A percentile compares a stretch with the other conserved stretches of the same genome.
phyloP scores from a whole-genome alignment of 331 rosid species.

The Saraca asoca region DNA sequence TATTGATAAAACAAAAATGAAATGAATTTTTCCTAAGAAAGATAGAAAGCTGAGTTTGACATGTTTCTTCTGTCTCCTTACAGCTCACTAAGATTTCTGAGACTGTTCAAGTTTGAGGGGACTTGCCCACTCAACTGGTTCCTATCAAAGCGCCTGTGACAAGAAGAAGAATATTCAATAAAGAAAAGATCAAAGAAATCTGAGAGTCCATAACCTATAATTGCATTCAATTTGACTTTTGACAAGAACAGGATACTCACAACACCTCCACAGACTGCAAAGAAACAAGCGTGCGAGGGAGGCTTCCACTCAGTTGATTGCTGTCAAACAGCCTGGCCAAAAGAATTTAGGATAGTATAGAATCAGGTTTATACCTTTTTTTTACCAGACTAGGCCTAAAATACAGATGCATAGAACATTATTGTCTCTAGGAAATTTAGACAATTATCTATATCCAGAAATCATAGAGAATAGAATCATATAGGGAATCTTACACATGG shows the following conservation, averaged over 20 bases:
- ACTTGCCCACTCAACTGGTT: slow-evolving; percentile 47
- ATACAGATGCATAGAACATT: neutral
- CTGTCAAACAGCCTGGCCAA: slow-evolving; percentile 44
- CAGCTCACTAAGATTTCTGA: slow-evolving; percentile 50
- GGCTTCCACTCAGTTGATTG: slow-evolving; percentile 40
- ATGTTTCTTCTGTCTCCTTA: slow-evolving; percentile 43
- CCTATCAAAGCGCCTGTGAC: slow-evolving; percentile 60
- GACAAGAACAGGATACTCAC: slow-evolving; percentile 49
- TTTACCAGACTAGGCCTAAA: neutral
- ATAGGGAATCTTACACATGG: slow-evolving; percentile 48
- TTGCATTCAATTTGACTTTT: slow-evolving; percentile 13
- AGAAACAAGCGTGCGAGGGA: slow-evolving; percentile 35
- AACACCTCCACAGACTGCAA: slow-evolving; percentile 42
- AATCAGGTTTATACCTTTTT: neutral
- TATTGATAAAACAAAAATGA: neutral
- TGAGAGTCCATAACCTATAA: slow-evolving; percentile 19
- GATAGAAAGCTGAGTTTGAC: slow-evolving; percentile 16
- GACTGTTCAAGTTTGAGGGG: slow-evolving; percentile 51
- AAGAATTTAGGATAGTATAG: slow-evolving; percentile 13
- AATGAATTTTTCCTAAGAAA: neutral
- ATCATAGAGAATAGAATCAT: slow-evolving; percentile 8
- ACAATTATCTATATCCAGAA: neutral
- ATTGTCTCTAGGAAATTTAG: neutral
- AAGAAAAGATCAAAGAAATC: slow-evolving; percentile 2
- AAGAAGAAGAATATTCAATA: slow-evolving; percentile 26